Conservation (phyloP, 345 rosid species). For the Hibiscus syriacus region DNA sequence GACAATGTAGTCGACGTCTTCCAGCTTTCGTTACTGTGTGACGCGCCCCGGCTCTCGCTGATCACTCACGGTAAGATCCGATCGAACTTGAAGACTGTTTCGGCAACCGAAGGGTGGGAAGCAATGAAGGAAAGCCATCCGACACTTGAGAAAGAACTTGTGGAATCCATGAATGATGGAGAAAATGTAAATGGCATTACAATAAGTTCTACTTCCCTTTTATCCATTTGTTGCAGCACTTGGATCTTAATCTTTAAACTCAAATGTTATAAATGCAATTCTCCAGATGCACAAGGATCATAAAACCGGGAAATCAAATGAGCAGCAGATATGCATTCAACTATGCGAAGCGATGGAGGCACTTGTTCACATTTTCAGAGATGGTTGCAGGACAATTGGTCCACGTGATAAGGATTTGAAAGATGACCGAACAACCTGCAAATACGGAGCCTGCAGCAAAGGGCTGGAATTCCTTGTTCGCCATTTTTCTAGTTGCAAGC, state of each 20-base stretch:
- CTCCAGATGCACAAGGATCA: conserved; percentile 48
- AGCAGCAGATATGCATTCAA: conserved; percentile 59
- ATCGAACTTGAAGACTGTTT: conserved; percentile 42
- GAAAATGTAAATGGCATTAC: conserved; percentile 37
- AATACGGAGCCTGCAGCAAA: conserved; percentile 64
- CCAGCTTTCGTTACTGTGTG: conserved; percentile 76
- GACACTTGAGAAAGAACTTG: conserved; percentile 57
- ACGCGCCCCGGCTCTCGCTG: conserved; percentile 64
- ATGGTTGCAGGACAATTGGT: conserved; percentile 89
- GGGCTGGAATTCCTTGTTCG: conserved; percentile 73
- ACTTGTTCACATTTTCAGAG: conserved; percentile 84
- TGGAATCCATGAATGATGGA: conserved; percentile 40
- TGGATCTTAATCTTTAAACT: background rate
- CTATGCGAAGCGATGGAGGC: conserved; percentile 92
- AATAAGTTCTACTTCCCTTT: background rate
- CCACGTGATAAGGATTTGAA: conserved; percentile 68
- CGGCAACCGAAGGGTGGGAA: conserved; percentile 62
- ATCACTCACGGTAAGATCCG: conserved; percentile 63
- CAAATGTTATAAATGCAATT: background rate
- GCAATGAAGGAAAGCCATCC: conserved; percentile 84
- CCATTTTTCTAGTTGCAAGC: conserved; percentile 70
- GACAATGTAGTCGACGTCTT: conserved; percentile 77
- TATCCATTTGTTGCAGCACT: background rate
- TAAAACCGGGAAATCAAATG: conserved; percentile 42
- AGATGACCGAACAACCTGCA: conserved; percentile 45